Evolutionary conservation across 106 monocot species (phyloP).

Genomic region (Acanthochlamys bracteata): DNA sequence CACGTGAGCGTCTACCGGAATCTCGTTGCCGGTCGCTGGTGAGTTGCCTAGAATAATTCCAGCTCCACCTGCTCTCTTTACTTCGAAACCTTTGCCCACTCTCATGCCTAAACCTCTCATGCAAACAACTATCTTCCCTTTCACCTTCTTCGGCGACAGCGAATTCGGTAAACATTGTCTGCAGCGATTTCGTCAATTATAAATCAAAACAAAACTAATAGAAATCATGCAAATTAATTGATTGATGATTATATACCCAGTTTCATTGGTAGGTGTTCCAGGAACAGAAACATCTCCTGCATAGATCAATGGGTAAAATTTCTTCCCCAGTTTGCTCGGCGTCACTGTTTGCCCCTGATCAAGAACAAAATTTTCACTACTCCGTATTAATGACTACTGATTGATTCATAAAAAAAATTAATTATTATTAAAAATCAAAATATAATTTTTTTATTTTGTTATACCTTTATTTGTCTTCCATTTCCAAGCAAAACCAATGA

Average conservation of each 20-base stretch:
- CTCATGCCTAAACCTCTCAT: conserved; percentile 54
- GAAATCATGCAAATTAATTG: too few relatives aligned
- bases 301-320: conserved; percentile 47
- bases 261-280: conserved; percentile 34
- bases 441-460: too few relatives aligned
- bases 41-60: conserved; percentile 72
- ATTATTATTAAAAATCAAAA: too few relatives aligned
- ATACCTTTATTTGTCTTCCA: conserved; percentile 41
- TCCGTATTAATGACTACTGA: too few relatives aligned
- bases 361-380: not conserved
- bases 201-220: too few relatives aligned
- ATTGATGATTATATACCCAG: conserved; percentile 26
- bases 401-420: too few relatives aligned
- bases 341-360: conserved; percentile 72
- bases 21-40: conserved; percentile 42
- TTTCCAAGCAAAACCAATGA: conserved; percentile 39
- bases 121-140: conserved; percentile 73
- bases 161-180: conserved; percentile 83
- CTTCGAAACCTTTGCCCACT: conserved; percentile 67
- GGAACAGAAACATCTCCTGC: conserved; percentile 58
- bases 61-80: conserved; percentile 64
- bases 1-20: conserved; percentile 63
- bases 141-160: conserved; percentile 37
- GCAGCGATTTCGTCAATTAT: not conserved
- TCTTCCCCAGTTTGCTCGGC: conserved; percentile 28